phyloP scores from a whole-genome alignment of 176 grass and related monocot genomes.

The Rhynchospora breviuscula region DNA sequence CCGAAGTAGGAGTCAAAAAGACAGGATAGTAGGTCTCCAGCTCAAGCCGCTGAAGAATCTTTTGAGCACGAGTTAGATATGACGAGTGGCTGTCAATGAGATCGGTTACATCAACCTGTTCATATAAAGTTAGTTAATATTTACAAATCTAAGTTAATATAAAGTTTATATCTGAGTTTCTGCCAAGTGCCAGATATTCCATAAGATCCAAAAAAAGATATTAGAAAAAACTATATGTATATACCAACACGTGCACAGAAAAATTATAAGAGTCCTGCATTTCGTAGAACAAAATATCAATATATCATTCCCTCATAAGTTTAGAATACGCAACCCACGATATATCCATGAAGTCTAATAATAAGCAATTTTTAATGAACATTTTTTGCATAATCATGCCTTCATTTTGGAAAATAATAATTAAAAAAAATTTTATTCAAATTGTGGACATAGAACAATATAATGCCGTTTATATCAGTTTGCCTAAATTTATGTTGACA shows the following conservation, averaged over 20 bases:
- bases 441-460: neutral
- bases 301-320: neutral
- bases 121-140: slow-evolving; percentile 30
- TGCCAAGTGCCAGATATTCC: neutral
- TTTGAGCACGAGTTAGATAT: slow-evolving; percentile 38
- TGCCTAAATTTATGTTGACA: neutral
- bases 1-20: slow-evolving; percentile 10
- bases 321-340: neutral
- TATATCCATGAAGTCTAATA: neutral
- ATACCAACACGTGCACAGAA: neutral
- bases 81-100: slow-evolving; percentile 64
- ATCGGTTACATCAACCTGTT: slow-evolving; percentile 70
- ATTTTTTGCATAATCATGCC: neutral
- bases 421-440: neutral
- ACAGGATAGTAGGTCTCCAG: slow-evolving; percentile 62
- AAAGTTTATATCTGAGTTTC: neutral
- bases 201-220: neutral
- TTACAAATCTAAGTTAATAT: slow-evolving; percentile 28
- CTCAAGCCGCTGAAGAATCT: slow-evolving; percentile 65
- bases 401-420: neutral
- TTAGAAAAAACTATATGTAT: neutral
- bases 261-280: neutral
- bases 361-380: neutral
- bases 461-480: neutral
- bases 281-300: neutral